Evolutionary conservation across 352 stramenopile genomes (phyloP), one percentile per base, ranked within the genome.

Genomic region (Pythium monospermum): DNA sequence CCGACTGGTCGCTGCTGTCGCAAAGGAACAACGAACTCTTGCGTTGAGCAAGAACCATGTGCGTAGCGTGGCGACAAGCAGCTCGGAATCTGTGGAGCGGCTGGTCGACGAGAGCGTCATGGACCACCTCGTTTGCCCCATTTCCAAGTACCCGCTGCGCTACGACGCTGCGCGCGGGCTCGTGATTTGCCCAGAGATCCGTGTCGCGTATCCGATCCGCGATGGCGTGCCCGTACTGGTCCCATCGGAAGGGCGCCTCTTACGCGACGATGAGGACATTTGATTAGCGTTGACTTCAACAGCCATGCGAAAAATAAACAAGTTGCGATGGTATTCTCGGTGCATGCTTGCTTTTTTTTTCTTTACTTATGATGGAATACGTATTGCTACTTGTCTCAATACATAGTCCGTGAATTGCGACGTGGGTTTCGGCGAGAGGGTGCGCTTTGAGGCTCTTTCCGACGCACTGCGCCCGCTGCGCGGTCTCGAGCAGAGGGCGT

Each of bases 151-250:
- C 52, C 73, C 83, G 26, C 63, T 94, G 44, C 78, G 77, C 44
- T 91, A 90, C 48, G 76, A 91, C 65, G 28, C 52, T 8, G 53
- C 64, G 43, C 70, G 64, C 15, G 76, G 79, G 23, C 69, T 75
- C 21, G 59, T 94, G 49, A 74, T 94, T 47, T 92, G 81, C 57
- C 71, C 85, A 41, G 75, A 94, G 58, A 90, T 94, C 52, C 69
- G 72, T 55, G 81, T 94, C 31, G 71, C 82, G 66, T 94, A 94
- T 36, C 83, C 83, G n/a, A 90, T 94, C 51, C 80, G 70, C 43
- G 22, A 83, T 23, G 79, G 83, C 26, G 55, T 88, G 4, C 79
- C 83, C 1, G 59, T 88, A 59, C 70, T 94, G 26, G 71, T 94
- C 33, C 84, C 84, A 0, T 73, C 66, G 6, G 82, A 92, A 59